phyloP scores from a whole-genome alignment of 345 rosid genomes.

The Acer yangbiense region DNA sequence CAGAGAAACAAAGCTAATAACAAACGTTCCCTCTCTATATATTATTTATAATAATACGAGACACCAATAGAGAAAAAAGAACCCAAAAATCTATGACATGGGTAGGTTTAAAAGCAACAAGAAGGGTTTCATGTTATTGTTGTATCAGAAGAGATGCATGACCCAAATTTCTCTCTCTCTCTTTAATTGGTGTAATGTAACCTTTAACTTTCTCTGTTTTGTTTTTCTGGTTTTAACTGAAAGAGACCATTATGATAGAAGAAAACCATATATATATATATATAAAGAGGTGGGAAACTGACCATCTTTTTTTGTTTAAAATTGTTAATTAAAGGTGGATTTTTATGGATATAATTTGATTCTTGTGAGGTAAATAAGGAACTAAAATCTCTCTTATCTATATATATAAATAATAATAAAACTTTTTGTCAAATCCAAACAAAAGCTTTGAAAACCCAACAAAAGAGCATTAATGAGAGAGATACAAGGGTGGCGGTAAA shows the following conservation, averaged over 20 bases:
- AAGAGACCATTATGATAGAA: slow-evolving; percentile 20
- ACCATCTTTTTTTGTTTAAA: slow-evolving; percentile 3
- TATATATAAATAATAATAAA: background rate
- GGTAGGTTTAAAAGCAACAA: slow-evolving; percentile 26
- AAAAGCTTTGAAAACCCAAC: slow-evolving; percentile 2
- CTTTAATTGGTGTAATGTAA: slow-evolving; percentile 20
- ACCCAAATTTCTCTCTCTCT: slow-evolving; percentile 25
- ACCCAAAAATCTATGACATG: slow-evolving; percentile 12
- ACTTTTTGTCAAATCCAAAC: slow-evolving; percentile 20
- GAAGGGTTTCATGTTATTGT: slow-evolving; percentile 25
- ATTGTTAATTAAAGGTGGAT: slow-evolving; percentile 10
- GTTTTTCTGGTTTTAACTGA: slow-evolving; percentile 27
- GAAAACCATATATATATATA: background rate
- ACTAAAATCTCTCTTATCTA: slow-evolving; percentile 7
- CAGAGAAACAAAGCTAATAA: background rate
- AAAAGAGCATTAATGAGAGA: slow-evolving; percentile 25
- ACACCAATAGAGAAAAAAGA: background rate
- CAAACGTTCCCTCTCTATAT: background rate
- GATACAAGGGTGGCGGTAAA: slow-evolving; percentile 28
- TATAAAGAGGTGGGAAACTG: slow-evolving; percentile 25
- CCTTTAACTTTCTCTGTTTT: slow-evolving; percentile 23
- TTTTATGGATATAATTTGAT: slow-evolving; percentile 18
- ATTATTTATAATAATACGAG: background rate
- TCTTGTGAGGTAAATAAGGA: slow-evolving; percentile 17
- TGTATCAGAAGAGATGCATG: slow-evolving; percentile 45